Conservation (phyloP, 345 rosid genomes). For the Pistacia integerrima region DNA sequence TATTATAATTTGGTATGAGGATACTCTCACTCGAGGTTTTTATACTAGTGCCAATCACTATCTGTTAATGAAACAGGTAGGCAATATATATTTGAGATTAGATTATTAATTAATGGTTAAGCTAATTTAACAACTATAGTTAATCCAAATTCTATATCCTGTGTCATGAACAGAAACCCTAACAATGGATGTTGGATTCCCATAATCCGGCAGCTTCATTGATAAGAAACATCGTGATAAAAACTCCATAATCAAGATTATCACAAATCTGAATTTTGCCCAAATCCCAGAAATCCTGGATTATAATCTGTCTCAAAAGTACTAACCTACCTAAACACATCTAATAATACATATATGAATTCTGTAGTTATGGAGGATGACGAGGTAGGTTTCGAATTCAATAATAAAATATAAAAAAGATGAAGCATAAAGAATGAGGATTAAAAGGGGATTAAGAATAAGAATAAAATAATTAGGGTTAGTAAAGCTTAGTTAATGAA, state of each 20-base stretch:
- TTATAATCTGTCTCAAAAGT: slow-evolving; percentile 19
- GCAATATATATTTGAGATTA: neutral
- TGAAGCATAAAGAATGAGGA: slow-evolving; percentile 8
- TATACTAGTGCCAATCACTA: too few relatives aligned
- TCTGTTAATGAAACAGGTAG: neutral
- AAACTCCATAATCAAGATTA: neutral
- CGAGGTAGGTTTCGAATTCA: neutral
- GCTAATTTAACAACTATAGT: neutral
- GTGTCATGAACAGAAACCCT: neutral
- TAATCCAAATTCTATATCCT: neutral
- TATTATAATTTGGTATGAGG: too few relatives aligned
- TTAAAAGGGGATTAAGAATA: slow-evolving; percentile 18
- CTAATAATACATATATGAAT: neutral
- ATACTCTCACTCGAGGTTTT: too few relatives aligned
- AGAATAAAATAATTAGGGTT: neutral
- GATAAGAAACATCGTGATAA: neutral
- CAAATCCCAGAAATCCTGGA: slow-evolving; percentile 19
- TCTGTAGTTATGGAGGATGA: slow-evolving; percentile 5
- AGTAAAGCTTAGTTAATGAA: neutral
- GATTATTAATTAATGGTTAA: neutral
- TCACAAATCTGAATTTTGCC: neutral
- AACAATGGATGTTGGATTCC: slow-evolving; percentile 10
- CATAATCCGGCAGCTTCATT: neutral
- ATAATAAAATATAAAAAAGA: neutral
- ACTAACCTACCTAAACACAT: slow-evolving; percentile 15